Conservation (phyloP, 1,284 basidiomycete species). For the Pseudozyma sp. region DNA sequence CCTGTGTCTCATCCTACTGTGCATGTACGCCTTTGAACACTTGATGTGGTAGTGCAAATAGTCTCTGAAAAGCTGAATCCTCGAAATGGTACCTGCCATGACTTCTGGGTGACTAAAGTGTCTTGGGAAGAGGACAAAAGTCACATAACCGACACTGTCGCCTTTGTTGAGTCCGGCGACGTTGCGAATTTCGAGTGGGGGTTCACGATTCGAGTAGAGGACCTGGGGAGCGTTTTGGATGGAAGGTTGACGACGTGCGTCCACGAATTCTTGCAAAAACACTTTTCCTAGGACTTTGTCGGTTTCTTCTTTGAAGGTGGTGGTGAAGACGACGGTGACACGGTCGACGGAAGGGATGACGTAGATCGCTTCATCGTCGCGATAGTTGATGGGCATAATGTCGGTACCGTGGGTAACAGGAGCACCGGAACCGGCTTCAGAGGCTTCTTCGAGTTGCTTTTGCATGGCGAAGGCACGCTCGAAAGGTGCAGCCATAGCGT, state of each 20-base stretch:
- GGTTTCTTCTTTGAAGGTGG: slow-evolving; percentile 96
- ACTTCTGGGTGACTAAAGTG: slow-evolving; percentile 85
- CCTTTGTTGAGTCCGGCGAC: slow-evolving; percentile 82
- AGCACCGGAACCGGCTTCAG: slow-evolving; percentile 71
- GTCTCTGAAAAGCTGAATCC: slow-evolving; percentile 96
- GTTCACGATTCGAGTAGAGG: slow-evolving; percentile 93
- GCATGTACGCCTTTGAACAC: slow-evolving; percentile 99
- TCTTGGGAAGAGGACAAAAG: slow-evolving; percentile 96
- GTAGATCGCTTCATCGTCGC: slow-evolving; percentile 95
- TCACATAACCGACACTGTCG: slow-evolving; percentile 97
- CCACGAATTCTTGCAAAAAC: slow-evolving; percentile 99
- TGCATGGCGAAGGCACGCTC: slow-evolving; percentile 89
- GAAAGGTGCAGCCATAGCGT: slow-evolving; percentile 94
- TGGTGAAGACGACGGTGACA: slow-evolving; percentile 97
- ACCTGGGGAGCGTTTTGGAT: slow-evolving; percentile 99
- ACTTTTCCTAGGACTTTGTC: slow-evolving; percentile 96
- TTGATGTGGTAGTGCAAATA: slow-evolving; percentile 99
- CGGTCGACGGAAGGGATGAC: slow-evolving; percentile 92
- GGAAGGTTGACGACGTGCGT: slow-evolving; percentile 89
- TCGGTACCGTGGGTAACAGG: slow-evolving; percentile 73
- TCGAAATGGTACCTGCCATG: slow-evolving; percentile 87
- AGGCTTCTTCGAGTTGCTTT: slow-evolving; percentile 80
- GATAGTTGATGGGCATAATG: slow-evolving; percentile 90
- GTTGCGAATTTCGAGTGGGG: slow-evolving; percentile 93
- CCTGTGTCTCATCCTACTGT: slow-evolving; percentile 93